phyloP scores from a whole-genome alignment of 345 rosid species.

The Moricandia moricandioides region DNA sequence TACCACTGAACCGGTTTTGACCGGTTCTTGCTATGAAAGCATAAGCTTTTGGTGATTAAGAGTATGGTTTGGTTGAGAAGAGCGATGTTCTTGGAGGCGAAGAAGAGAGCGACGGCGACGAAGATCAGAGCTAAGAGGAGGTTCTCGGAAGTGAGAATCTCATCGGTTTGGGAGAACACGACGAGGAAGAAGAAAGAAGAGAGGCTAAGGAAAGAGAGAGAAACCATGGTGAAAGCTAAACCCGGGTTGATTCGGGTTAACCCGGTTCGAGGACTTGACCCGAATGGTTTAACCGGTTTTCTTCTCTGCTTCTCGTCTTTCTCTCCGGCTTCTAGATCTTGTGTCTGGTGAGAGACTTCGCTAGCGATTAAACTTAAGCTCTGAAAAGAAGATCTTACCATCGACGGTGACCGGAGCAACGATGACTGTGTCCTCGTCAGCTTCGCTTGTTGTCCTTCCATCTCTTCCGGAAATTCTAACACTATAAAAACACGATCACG shows the following conservation, averaged over 20 bases:
- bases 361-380: constrained; percentile 58
- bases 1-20: constrained; percentile 75
- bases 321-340: constrained; percentile 35
- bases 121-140: constrained; percentile 66
- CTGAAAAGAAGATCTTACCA: constrained; percentile 77
- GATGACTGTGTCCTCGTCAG: constrained; percentile 81
- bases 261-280: constrained; percentile 51
- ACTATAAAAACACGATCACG: not conserved
- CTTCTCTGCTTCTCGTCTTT: constrained; percentile 47
- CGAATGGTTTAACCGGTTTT: constrained; percentile 38
- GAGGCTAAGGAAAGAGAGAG: constrained; percentile 48
- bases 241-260: constrained; percentile 54
- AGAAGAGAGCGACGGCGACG: constrained; percentile 75
- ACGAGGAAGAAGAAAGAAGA: constrained; percentile 56
- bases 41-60: constrained; percentile 29
- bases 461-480: not conserved
- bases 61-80: constrained; percentile 47
- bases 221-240: constrained; percentile 52
- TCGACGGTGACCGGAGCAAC: constrained; percentile 79
- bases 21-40: constrained; percentile 29
- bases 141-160: constrained; percentile 70
- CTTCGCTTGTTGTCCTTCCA: constrained; percentile 65
- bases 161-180: constrained; percentile 57
- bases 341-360: constrained; percentile 18
- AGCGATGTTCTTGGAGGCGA: constrained; percentile 69